Evolutionary conservation across 2,329 filamentous ascomycete genomes (phyloP).

Genomic region (Colletotrichum brevisporum): DNA sequence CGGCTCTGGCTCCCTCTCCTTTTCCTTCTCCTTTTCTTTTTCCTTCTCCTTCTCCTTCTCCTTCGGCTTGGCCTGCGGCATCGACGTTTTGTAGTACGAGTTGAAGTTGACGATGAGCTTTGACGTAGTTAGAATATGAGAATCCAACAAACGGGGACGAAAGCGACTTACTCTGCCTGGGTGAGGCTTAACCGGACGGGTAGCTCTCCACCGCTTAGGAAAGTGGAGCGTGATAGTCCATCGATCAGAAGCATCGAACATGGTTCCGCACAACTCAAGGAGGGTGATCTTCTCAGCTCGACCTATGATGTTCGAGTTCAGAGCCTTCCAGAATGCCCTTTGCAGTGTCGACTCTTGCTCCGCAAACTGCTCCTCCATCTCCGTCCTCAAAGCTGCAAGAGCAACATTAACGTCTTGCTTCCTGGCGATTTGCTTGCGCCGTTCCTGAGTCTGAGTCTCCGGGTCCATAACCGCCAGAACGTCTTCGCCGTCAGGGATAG

Average conservation of each 20-base stretch:
- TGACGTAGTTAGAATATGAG: slow-evolving; percentile 33
- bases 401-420: slow-evolving; percentile 75
- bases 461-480: slow-evolving; percentile 52
- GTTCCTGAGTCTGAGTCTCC: slow-evolving; percentile 70
- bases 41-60: slow-evolving; percentile 2
- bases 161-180: slow-evolving; percentile 51
- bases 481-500: slow-evolving; percentile 46
- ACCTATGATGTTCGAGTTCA: slow-evolving; percentile 56
- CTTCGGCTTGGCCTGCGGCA: slow-evolving; percentile 17
- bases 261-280: slow-evolving; percentile 60
- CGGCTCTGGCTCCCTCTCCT: slow-evolving; percentile 44
- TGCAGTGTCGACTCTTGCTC: slow-evolving; percentile 56
- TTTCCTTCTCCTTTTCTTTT: slow-evolving; percentile 4
- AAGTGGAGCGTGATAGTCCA: slow-evolving; percentile 59
- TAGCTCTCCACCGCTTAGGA: slow-evolving; percentile 58
- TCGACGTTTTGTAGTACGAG: slow-evolving; percentile 52
- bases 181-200: slow-evolving; percentile 53
- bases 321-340: slow-evolving; percentile 59
- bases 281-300: slow-evolving; percentile 59
- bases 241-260: slow-evolving; percentile 60
- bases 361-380: slow-evolving; percentile 59
- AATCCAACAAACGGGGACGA: background rate
- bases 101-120: slow-evolving; percentile 57
- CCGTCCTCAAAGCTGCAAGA: slow-evolving; percentile 57
- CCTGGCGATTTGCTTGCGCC: slow-evolving; percentile 73